Evolutionary conservation across 371 early-diverging fungal species (phyloP).

Genomic region (Apophysomyces trapeziformis): DNA sequence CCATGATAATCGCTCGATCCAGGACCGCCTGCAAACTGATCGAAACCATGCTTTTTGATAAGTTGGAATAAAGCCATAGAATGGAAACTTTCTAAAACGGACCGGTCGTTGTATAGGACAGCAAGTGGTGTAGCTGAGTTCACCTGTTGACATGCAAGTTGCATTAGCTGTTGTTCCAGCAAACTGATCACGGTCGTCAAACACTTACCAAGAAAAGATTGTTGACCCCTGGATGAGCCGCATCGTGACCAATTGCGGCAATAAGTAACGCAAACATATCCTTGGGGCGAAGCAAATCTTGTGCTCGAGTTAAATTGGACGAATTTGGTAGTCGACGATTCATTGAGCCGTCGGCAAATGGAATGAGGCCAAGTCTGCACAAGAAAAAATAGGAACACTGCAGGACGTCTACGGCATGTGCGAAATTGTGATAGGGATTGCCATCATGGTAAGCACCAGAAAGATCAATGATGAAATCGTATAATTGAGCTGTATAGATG

Average conservation of each 20-base stretch:
- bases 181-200: neutral
- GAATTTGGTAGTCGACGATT: constrained; percentile 1
- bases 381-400: constrained; percentile 80
- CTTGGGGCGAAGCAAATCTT: constrained; percentile 59
- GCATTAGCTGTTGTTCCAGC: neutral
- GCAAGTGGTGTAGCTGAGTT: constrained; percentile 80
- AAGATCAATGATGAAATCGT: constrained; percentile 63
- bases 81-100: constrained; percentile 94
- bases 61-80: constrained; percentile 83
- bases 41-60: constrained; percentile 70
- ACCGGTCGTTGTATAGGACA: constrained; percentile 87
- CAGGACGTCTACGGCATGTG: constrained; percentile 85
- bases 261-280: constrained; percentile 75
- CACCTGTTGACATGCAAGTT: constrained; percentile 33
- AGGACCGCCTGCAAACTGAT: constrained; percentile 31
- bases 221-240: constrained; percentile 87
- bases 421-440: constrained; percentile 86
- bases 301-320: constrained; percentile 25
- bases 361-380: constrained; percentile 61
- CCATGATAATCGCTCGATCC: constrained; percentile 35
- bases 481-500: constrained; percentile 50
- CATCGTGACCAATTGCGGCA: constrained; percentile 82
- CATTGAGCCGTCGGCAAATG: constrained; percentile 21
- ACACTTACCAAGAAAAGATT: constrained; percentile 69
- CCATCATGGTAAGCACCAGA: constrained; percentile 66